Base-by-base conservation (phyloP, 2,329 filamentous ascomycete species). In the Fusarium aywerte region DNA sequence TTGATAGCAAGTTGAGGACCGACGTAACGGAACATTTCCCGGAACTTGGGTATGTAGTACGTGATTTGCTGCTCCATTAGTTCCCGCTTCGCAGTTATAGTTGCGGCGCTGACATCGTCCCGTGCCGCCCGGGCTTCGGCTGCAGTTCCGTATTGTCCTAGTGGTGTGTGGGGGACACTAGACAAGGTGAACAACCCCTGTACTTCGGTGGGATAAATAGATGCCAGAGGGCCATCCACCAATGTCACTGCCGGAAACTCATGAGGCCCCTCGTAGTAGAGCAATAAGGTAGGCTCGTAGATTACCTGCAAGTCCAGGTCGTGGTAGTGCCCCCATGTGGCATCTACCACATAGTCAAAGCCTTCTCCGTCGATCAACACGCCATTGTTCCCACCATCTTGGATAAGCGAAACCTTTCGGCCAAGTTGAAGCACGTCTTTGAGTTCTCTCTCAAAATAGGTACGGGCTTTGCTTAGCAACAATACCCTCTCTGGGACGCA, bases 151-250 rank as follows among this genome's bases (percentile, higher is more conserved):
- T 40, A 56, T 18, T 56, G 52, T 7, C 52, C 52, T 15, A 56
- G 52, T 8, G 52, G 52, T 12, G 52, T 50, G 44, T 56, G 35
- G 20, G 52, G 52, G 13, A 56, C 52, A 32, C 52, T 56, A 50
- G 52, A 56, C 45, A 56, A 21, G n/a, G 52, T 56, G 3, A 33
- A 56, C 5, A 29, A 40, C 11, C 52, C 52, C 4, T 43, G 33
- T 12, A 56, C 29, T 27, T 56, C 52, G 9, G 52, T 56, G 20
- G 44, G 52, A 29, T 39, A 56, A 16, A 56, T 25, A 2, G 52
- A 56, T 5, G 43, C 43, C 4, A 56, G 33, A 21, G 44, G 52
- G 11, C 52, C 52, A 15, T 56, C 52, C 16, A 56, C 52, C 33
- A 56, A 21, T 7, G 52, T 56, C 4, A 56, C 52, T 8, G 52